Base-by-base conservation (phyloP, 768 basidiomycete genomes). In the Calocybe indica region DNA sequence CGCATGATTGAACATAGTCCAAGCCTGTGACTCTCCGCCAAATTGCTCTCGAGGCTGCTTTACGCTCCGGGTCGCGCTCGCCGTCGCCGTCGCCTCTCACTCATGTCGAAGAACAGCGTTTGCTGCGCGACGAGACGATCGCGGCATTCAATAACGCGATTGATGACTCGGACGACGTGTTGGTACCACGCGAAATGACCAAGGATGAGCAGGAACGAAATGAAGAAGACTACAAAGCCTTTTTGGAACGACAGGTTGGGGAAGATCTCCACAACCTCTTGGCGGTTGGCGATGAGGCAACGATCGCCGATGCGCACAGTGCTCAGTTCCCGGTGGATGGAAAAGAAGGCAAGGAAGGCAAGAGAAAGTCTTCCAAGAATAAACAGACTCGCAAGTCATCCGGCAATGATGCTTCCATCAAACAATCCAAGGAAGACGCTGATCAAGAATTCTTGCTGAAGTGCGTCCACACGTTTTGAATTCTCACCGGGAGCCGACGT, bases 361-460 rank as follows among this genome's bases (percentile, higher is more conserved):
- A 57, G 41, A 64, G 60, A 46, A 58, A 62, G 55, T 69, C 54
- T 60, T 65, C 47, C 68, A 70, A 49, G 58, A 59, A 6, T 57
- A 57, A 13, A 65, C 58, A 46, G 64, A 57, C 12, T 66, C 66
- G 43, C 62, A 57, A 40, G 46, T 57, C 12, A 52, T 43, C 42
- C 8, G 12, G 30, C 12, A 9, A 22, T 6, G 15, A 12, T 30
- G 8, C 28, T 30, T 61, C 44, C 53, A 58, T 63, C 11, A 52
- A 38, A 29, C 68, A 68, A 50, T 62, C 67, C 46, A 83, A 78
- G 61, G 73, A 79, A 47, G 82, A 86, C 47, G 70, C 73, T 12
- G 88, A 93, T 58, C 88, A 90, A 45, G 88, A 94, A 48, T 96
- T 97, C 58, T 69, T 97, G 45, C 76, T 92, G 71, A 87, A 91